phyloP scores from a whole-genome alignment of 495 filamentous ascomycete species.

The Aspergillus hancockii region DNA sequence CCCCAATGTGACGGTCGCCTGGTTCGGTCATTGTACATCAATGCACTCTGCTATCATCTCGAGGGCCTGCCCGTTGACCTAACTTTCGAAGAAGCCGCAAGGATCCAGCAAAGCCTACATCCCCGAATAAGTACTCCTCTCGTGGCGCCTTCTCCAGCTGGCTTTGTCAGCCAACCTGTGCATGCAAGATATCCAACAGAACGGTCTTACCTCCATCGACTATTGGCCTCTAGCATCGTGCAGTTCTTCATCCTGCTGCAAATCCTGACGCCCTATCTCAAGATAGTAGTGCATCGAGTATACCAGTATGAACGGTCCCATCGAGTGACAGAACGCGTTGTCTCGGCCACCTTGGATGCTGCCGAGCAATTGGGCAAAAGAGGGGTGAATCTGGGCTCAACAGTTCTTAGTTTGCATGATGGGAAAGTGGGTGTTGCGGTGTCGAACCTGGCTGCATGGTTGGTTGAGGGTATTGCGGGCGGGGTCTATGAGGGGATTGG shows the following conservation, averaged over 20 bases:
- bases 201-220: constrained; percentile 57
- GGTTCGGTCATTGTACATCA: constrained; percentile 66
- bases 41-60: constrained; percentile 65
- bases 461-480: constrained; percentile 58
- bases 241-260: constrained; percentile 57
- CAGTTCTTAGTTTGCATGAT: constrained; percentile 54
- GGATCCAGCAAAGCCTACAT: constrained; percentile 34
- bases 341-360: constrained; percentile 48
- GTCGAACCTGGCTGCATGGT: constrained; percentile 53
- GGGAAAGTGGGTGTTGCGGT: constrained; percentile 56
- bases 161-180: constrained; percentile 11
- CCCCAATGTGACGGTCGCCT: constrained; percentile 40
- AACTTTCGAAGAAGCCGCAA: constrained; percentile 35
- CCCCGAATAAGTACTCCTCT: constrained; percentile 25
- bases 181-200: constrained; percentile 7
- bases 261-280: constrained; percentile 59
- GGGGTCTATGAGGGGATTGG: constrained; percentile 66
- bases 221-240: constrained; percentile 56
- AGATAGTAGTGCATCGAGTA: constrained; percentile 47
- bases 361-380: constrained; percentile 55
- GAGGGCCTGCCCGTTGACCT: constrained; percentile 64
- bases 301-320: constrained; percentile 67
- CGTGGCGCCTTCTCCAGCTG: constrained; percentile 28
- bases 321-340: constrained; percentile 56
- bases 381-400: constrained; percentile 48